phyloP scores from a whole-genome alignment of 1,284 basidiomycete genomes.

The Sporisorium graminicola region DNA sequence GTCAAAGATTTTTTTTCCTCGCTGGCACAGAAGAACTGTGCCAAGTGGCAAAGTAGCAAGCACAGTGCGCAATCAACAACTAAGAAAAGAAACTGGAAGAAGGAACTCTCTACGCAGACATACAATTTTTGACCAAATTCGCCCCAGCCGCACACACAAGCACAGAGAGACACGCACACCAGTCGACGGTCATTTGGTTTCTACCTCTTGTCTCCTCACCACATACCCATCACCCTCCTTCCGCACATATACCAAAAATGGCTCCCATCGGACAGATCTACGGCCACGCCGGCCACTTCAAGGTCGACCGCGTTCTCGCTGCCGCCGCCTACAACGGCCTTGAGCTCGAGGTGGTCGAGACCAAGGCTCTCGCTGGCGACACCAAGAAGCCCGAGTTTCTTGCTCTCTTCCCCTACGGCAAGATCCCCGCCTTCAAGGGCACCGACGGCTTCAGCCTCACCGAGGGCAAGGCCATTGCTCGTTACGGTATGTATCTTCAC shows the following conservation, averaged over 20 bases:
- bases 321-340: slow-evolving; percentile 67
- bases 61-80: no score
- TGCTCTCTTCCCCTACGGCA: slow-evolving; percentile 64
- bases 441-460: slow-evolving; percentile 83
- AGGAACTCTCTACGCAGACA: neutral
- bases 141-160: neutral
- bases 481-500: slow-evolving; percentile 80
- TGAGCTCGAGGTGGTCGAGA: slow-evolving; percentile 62
- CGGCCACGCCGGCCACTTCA: slow-evolving; percentile 53
- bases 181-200: no score
- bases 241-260: slow-evolving; percentile 46
- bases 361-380: slow-evolving; percentile 46
- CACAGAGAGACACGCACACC: no score
- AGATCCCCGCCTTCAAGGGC: slow-evolving; percentile 82
- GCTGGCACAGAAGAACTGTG: neutral
- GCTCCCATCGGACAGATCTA: slow-evolving; percentile 66
- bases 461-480: slow-evolving; percentile 85
- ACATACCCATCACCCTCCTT: slow-evolving; percentile 32
- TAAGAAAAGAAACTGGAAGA: slow-evolving; percentile 20
- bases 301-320: slow-evolving; percentile 55
- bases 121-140: neutral
- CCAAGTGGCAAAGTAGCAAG: slow-evolving; percentile 3
- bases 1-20: slow-evolving; percentile 2
- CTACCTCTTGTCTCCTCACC: slow-evolving; percentile 5
- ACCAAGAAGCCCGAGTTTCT: slow-evolving; percentile 64